Percentiles rank a stretch among this genome's conserved stretches.
Conservation (phyloP, 768 basidiomycete species). For the Amanita exitialis region DNA sequence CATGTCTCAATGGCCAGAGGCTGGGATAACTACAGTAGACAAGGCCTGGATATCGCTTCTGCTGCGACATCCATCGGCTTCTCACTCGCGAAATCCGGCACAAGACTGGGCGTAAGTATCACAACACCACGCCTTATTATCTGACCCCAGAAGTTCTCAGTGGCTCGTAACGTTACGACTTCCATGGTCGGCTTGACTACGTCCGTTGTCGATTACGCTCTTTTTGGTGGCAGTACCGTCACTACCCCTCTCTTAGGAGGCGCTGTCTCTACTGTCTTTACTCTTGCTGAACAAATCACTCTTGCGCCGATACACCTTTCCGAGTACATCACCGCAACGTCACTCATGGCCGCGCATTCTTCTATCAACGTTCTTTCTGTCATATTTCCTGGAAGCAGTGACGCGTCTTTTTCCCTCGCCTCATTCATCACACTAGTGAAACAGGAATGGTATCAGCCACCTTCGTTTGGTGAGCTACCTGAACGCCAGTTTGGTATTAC, state of each 20-base stretch:
- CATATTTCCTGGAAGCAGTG: slow-evolving; percentile 67
- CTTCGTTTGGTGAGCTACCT: slow-evolving; percentile 41
- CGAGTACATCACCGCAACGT: slow-evolving; percentile 70
- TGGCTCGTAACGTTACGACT: slow-evolving; percentile 52
- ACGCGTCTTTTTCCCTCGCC: slow-evolving; percentile 72
- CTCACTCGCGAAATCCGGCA: slow-evolving; percentile 53
- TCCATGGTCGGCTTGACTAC: slow-evolving; percentile 50
- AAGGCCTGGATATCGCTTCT: slow-evolving; percentile 60
- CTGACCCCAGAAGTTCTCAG: slow-evolving; percentile 41
- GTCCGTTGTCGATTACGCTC: slow-evolving; percentile 49
- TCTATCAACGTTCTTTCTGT: slow-evolving; percentile 66
- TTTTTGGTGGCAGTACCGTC: slow-evolving; percentile 53
- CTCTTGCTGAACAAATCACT: slow-evolving; percentile 59
- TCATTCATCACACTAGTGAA: slow-evolving; percentile 76
- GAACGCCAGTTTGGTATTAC: slow-evolving; percentile 52
- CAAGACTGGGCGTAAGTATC: slow-evolving; percentile 54
- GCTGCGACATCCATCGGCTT: slow-evolving; percentile 57
- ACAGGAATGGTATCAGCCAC: slow-evolving; percentile 60
- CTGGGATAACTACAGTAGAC: slow-evolving; percentile 44
- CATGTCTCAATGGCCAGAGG: slow-evolving; percentile 23
- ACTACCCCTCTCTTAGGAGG: slow-evolving; percentile 47
- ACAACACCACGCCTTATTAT: too few relatives aligned
- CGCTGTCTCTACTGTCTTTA: slow-evolving; percentile 51
- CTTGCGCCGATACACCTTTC: slow-evolving; percentile 68
- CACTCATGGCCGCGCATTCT: slow-evolving; percentile 61